Evolutionary conservation across 164 flowering plant genomes (phyloP).

Genomic region (Annona cherimola): DNA sequence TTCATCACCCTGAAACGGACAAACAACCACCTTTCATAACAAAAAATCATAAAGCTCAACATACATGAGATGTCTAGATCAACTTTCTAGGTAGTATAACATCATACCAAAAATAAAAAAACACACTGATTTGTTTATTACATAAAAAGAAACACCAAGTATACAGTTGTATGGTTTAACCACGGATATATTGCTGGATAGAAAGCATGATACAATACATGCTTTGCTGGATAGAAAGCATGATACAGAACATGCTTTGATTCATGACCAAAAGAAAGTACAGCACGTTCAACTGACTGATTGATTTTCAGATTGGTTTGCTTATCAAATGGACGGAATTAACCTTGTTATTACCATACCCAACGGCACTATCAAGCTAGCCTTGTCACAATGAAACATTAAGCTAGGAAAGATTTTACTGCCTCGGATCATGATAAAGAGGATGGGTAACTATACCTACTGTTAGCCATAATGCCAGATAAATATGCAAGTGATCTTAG

Average conservation of each 20-base stretch:
- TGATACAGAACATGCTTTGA: no score
- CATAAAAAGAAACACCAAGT: neutral
- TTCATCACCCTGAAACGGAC: slow-evolving; percentile 35
- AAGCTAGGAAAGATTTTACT: neutral
- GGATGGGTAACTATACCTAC: neutral
- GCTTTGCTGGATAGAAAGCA: no score
- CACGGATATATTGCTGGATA: no score
- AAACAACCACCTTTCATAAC: neutral
- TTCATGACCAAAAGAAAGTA: no score
- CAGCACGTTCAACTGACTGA: neutral
- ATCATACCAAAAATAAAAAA: no score
- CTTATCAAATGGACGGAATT: neutral
- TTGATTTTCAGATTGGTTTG: neutral
- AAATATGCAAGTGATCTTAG: neutral
- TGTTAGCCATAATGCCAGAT: neutral
- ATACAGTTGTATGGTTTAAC: no score
- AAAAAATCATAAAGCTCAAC: neutral
- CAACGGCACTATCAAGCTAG: neutral
- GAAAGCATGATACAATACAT: no score
- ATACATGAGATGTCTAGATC: no score
- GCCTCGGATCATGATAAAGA: neutral
- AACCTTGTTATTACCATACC: neutral
- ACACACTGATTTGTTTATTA: no score
- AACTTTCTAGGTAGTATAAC: no score
- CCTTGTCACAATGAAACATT: neutral